phyloP scores from a whole-genome alignment of 176 grass and related monocot genomes.

The Paspalum notatum region DNA sequence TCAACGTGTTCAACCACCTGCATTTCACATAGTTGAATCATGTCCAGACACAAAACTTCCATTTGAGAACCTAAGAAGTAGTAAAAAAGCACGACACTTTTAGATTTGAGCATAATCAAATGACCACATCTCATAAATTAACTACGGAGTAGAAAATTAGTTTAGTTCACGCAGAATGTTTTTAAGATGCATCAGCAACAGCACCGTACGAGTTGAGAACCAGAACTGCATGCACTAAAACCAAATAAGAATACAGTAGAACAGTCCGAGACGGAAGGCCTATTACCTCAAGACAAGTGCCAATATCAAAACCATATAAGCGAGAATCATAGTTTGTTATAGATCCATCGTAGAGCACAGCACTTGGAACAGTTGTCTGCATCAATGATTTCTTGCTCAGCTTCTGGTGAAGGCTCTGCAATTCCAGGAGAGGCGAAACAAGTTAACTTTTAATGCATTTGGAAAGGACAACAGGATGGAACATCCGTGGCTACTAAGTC shows the following conservation, averaged over 20 bases:
- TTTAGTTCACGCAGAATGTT: not conserved
- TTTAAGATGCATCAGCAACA: constrained; percentile 15
- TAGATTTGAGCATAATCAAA: not conserved
- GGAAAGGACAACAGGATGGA: constrained; percentile 19
- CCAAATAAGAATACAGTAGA: not conserved
- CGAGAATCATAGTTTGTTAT: constrained; percentile 78
- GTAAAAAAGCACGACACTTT: not conserved
- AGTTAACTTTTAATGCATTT: constrained; percentile 2
- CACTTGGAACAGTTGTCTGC: constrained; percentile 52
- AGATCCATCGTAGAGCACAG: constrained; percentile 83
- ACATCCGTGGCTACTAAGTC: not conserved
- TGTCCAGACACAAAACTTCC: not conserved
- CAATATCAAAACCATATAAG: constrained; percentile 82
- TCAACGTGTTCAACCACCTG: constrained; percentile 97
- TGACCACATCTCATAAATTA: constrained; percentile 3
- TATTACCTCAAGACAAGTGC: constrained; percentile 84
- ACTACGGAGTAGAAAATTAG: not conserved
- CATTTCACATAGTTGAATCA: constrained; percentile 28
- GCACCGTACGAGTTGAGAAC: not conserved
- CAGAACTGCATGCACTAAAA: constrained; percentile 9
- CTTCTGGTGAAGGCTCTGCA: constrained; percentile 78
- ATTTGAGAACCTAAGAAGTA: not conserved
- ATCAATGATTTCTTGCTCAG: constrained; percentile 54
- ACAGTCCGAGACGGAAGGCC: constrained; percentile 1
- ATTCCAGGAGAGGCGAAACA: constrained; percentile 30